A percentile compares a stretch with the other conserved stretches of the same genome.
phyloP scores from a whole-genome alignment of 768 basidiomycete species.

The Coprinopsis strossmayeri region DNA sequence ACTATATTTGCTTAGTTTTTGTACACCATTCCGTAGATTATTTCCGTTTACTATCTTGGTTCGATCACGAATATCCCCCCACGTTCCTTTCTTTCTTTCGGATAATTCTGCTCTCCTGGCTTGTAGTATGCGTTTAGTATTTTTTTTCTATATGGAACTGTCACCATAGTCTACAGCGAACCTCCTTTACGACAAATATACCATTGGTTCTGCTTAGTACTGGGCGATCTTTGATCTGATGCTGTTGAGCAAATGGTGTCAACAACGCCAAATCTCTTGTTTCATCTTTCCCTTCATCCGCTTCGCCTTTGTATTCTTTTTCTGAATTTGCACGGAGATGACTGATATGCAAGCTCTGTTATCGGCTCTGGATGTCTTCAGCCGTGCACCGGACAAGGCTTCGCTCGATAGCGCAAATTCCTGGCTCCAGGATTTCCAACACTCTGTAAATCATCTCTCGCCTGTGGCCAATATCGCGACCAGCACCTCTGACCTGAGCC shows the following conservation, averaged over 20 bases:
- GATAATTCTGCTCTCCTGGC: conserved; percentile 40
- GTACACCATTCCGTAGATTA: conserved; percentile 35
- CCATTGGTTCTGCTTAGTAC: conserved; percentile 23
- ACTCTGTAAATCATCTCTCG: conserved; percentile 89
- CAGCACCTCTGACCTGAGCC: conserved; percentile 60
- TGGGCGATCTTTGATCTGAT: conserved; percentile 4
- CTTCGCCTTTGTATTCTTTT: conserved; percentile 12
- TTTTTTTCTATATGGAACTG: conserved; percentile 38
- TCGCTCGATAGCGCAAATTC: conserved; percentile 84
- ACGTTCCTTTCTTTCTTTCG: conserved; percentile 53
- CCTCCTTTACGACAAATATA: conserved; percentile 38
- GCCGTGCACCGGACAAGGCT: conserved; percentile 72
- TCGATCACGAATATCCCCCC: conserved; percentile 46
- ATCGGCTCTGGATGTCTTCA: conserved; percentile 75
- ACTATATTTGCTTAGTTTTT: conserved; percentile 23
- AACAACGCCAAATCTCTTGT: conserved; percentile 27
- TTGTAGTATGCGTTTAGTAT: conserved; percentile 32
- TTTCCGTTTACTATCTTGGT: conserved; percentile 38
- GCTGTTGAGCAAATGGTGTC: conserved; percentile 15
- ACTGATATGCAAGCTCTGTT: conserved; percentile 65
- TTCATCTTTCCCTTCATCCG: conserved; percentile 12
- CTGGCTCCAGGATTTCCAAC: conserved; percentile 98
- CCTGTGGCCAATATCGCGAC: conserved; percentile 55
- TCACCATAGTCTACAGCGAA: conserved; percentile 24
- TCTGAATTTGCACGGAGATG: conserved; percentile 33